These are phyloP conservation scores for Petunia hybrid DNA, from an alignment of 305 asterid species.

Conservation along the genomic window DNA sequence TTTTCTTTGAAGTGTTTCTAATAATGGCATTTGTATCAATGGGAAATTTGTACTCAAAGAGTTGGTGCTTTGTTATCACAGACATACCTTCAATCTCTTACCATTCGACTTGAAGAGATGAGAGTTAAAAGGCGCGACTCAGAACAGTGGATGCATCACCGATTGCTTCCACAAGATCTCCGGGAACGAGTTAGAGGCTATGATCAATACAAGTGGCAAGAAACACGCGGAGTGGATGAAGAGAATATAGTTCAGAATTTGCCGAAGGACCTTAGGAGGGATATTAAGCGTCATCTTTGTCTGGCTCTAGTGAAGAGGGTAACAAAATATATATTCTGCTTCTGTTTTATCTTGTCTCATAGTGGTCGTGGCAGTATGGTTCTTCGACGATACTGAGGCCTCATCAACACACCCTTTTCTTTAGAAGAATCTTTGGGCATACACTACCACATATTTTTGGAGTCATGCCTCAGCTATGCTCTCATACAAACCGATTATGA, in stretches of 20 bases:
- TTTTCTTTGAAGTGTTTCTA: neutral
- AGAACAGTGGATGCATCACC: slow-evolving; percentile 99
- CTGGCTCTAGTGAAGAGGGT: slow-evolving; percentile 99
- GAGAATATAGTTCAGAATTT: slow-evolving; percentile 86
- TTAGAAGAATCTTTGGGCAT: too few species aligned
- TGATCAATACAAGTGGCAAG: slow-evolving; percentile 99
- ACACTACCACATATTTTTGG: too few species aligned
- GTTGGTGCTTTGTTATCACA: slow-evolving; percentile 41
- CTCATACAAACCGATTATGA: too few species aligned
- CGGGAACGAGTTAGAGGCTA: slow-evolving; percentile 95
- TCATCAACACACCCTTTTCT: too few species aligned
- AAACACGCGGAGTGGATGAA: slow-evolving; percentile 99
- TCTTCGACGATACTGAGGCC: too few species aligned
- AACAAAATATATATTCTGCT: slow-evolving; percentile 26
- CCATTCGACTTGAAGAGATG: slow-evolving; percentile 99
- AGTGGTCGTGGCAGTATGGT: neutral
- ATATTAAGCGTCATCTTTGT: slow-evolving; percentile 99
- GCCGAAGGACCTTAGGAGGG: slow-evolving; percentile 99
- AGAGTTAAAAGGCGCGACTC: slow-evolving; percentile 99
- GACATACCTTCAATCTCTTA: slow-evolving; percentile 99
- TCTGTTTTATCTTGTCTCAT: neutral
- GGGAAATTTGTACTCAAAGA: neutral
- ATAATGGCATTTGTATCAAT: neutral
- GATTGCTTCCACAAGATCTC: slow-evolving; percentile 91
- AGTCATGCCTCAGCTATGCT: too few species aligned